Base-by-base conservation (phyloP, 768 basidiomycete genomes). In the Astraeus odoratus region DNA sequence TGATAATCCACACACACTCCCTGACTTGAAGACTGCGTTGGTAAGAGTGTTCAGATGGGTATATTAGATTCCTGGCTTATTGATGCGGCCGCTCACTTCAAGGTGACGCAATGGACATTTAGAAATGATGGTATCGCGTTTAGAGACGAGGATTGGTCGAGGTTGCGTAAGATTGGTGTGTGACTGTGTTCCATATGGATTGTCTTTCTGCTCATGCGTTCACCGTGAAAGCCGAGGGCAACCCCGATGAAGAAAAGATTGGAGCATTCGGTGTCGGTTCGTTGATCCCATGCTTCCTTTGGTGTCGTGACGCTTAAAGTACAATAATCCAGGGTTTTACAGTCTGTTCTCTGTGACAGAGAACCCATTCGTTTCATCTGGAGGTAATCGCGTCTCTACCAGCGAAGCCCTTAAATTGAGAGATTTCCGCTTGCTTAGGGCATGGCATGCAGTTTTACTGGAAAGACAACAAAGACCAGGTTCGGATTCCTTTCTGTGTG, bases 361-460 rank as follows among this genome's bases (percentile, higher is more conserved):
- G 48, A 81, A 85, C 51, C 87, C 87, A 0, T 83, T 86, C 56
- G 86, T 90, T 1, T 83, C 76, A 3, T 90, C 86, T 15, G 86
- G 86, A 68, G 78, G 84, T 83, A 59, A 41, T 60, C 43, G 12
- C 38, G 18, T 20, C 9, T 8, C 10, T 3, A 24, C 34, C 10
- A 23, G 4, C 5, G 26, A 16, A 35, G 54, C 42, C 54, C 27
- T 8, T 15, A 29, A 1, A 46, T 67, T 22, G 66, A 47, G 8
- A 18, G 16, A 24, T 49, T 31, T 20, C 51, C n/a, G n/a, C n/a
- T n/a, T n/a, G n/a, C 39, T 49, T 59, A 76, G 91, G 80, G 25
- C 78, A 86, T 57, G 92, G 90, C 80, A 95, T 95, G 92, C 85
- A 82, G 0, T 97, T 96, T 61, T 88, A 94, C 60, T 97, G 91